phyloP scores from a whole-genome alignment of 495 filamentous ascomycete species.

The Achaetomiella virescens region DNA sequence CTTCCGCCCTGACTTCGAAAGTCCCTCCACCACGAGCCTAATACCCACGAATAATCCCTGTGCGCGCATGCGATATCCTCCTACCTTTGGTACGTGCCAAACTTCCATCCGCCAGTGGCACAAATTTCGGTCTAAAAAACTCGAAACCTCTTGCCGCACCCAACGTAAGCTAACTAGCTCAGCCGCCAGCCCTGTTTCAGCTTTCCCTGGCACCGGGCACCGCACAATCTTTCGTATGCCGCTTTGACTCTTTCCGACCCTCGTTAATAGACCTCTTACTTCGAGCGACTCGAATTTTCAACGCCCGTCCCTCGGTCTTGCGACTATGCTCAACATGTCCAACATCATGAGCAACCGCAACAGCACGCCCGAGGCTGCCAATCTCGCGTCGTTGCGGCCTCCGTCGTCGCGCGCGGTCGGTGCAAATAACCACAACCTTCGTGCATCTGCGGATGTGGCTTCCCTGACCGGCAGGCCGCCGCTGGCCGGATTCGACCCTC shows the following conservation, averaged over 20 bases:
- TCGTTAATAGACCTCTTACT: slow-evolving; percentile 14
- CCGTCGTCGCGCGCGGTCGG: slow-evolving; percentile 75
- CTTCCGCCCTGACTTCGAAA: slow-evolving; percentile 36
- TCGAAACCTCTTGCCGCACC: slow-evolving; percentile 24
- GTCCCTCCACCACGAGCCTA: slow-evolving; percentile 24
- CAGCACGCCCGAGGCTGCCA: slow-evolving; percentile 86
- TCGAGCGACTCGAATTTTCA: slow-evolving; percentile 10
- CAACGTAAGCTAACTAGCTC: slow-evolving; percentile 26
- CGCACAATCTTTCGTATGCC: slow-evolving; percentile 12
- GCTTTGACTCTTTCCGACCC: slow-evolving; percentile 15
- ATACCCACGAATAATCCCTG: slow-evolving; percentile 14
- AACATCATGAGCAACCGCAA: slow-evolving; percentile 85
- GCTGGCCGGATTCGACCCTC: slow-evolving; percentile 84
- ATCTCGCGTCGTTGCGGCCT: slow-evolving; percentile 82
- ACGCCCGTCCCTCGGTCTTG: slow-evolving; percentile 6
- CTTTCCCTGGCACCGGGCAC: slow-evolving; percentile 26
- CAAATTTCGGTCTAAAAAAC: slow-evolving; percentile 18
- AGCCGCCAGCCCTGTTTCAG: slow-evolving; percentile 32
- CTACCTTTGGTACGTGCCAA: slow-evolving; percentile 13
- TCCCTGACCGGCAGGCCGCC: slow-evolving; percentile 68
- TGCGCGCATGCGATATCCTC: slow-evolving; percentile 8
- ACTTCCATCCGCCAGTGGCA: slow-evolving; percentile 6
- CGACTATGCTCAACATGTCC: slow-evolving; percentile 52
- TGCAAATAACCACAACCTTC: slow-evolving; percentile 69
- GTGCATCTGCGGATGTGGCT: slow-evolving; percentile 96